phyloP scores from a whole-genome alignment of 495 filamentous ascomycete genomes.

The Aspergillus steynii region DNA sequence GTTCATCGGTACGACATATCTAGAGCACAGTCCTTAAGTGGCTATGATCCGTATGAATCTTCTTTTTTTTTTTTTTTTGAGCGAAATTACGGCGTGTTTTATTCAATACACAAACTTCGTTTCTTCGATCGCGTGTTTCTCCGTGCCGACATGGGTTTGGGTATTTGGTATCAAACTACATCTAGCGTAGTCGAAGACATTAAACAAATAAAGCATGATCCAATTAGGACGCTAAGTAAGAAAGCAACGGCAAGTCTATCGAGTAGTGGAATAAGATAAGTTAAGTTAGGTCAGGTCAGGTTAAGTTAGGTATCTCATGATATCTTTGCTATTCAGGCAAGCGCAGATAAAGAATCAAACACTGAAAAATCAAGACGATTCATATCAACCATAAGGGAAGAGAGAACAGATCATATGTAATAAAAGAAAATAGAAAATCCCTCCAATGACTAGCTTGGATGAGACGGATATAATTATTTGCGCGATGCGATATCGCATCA shows the following conservation, averaged over 20 bases:
- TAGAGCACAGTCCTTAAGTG: neutral
- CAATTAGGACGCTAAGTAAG: neutral
- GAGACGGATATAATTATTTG: conserved; percentile 1
- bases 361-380: neutral
- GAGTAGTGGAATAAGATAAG: neutral
- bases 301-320: neutral
- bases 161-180: no score
- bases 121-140: neutral
- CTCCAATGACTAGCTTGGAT: neutral
- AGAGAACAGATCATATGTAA: neutral
- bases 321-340: neutral
- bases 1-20: conserved; percentile 3
- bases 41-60: neutral
- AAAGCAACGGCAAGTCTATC: neutral
- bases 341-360: neutral
- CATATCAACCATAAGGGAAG: neutral
- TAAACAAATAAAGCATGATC: neutral
- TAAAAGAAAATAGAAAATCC: neutral
- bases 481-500: neutral
- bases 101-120: neutral
- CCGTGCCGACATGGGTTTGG: neutral
- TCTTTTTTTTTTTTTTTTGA: neutral
- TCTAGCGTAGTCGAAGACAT: no score
- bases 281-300: neutral
- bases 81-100: neutral